These are phyloP conservation scores for Sporodiniella umbellata DNA, from an alignment of 371 early-diverging fungal species.

Conservation along the genomic window DNA sequence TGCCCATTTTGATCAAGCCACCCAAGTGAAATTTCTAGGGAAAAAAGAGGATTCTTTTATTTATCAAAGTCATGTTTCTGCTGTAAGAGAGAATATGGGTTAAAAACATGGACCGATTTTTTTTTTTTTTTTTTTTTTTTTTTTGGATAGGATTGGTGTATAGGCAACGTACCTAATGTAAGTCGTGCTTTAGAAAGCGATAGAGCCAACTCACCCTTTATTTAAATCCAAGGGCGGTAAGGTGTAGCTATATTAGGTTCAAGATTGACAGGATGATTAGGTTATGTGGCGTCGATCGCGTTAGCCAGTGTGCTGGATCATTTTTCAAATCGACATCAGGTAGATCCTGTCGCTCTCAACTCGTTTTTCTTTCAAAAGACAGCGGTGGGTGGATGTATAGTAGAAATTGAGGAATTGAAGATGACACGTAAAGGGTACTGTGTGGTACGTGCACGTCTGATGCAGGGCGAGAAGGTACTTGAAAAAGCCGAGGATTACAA, in stretches of 20 bases:
- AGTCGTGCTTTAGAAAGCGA: slow-evolving; percentile 4
- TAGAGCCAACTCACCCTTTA: background rate
- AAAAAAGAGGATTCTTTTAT: no score
- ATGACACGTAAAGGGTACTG: slow-evolving; percentile 41
- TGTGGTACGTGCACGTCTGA: slow-evolving; percentile 25
- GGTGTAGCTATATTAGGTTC: no score
- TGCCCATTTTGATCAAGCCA: no score
- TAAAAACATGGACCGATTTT: no score
- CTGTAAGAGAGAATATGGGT: no score
- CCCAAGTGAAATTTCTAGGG: no score
- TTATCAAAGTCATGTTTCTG: no score
- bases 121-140: background rate
- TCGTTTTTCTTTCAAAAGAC: slow-evolving; percentile 43
- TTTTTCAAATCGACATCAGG: slow-evolving; percentile 26
- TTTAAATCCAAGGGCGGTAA: slow-evolving; percentile 25
- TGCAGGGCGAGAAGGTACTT: slow-evolving; percentile 28
- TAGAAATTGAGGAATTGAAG: slow-evolving; percentile 39
- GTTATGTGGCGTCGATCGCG: slow-evolving; percentile 35
- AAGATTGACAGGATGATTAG: slow-evolving; percentile 14
- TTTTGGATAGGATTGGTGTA: slow-evolving; percentile 23
- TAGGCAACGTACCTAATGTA: slow-evolving; percentile 42
- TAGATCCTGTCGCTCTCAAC: slow-evolving; percentile 41
- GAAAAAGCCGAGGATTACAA: slow-evolving; percentile 21
- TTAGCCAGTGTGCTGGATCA: slow-evolving; percentile 29
- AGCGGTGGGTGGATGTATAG: slow-evolving; percentile 18